phyloP scores from a whole-genome alignment of 2,329 filamentous ascomycete species.

The Pezicula radicicola region DNA sequence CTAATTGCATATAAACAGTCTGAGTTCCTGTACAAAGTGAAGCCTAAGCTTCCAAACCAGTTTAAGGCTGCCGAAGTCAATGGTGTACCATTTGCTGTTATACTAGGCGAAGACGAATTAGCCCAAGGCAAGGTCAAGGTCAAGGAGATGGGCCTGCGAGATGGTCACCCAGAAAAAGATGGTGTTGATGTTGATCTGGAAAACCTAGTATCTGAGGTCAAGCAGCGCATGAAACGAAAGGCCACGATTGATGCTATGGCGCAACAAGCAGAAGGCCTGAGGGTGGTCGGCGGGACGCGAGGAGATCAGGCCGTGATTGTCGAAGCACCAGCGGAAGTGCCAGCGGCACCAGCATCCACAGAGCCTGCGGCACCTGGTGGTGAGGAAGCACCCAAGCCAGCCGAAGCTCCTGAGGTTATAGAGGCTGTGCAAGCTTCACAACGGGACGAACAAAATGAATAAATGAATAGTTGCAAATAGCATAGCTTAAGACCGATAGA shows the following conservation, averaged over 20 bases:
- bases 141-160: slow-evolving; percentile 77
- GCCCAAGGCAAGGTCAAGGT: slow-evolving; percentile 80
- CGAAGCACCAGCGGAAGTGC: neutral
- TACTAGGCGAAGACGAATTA: slow-evolving; percentile 88
- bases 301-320: slow-evolving; percentile 14
- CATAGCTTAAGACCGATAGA: neutral
- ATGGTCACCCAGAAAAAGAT: slow-evolving; percentile 88
- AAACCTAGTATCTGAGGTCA: slow-evolving; percentile 63
- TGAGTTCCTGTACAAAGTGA: slow-evolving; percentile 86
- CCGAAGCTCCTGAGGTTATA: slow-evolving; percentile 18
- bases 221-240: slow-evolving; percentile 40
- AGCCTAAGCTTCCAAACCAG: slow-evolving; percentile 83
- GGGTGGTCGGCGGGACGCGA: slow-evolving; percentile 26
- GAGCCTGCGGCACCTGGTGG: slow-evolving; percentile 15
- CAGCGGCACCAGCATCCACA: slow-evolving; percentile 3
- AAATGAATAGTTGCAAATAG: slow-evolving; percentile 2
- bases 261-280: slow-evolving; percentile 24
- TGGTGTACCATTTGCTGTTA: slow-evolving; percentile 80
- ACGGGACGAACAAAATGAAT: neutral
- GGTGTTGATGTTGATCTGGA: slow-evolving; percentile 69
- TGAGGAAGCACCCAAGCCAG: slow-evolving; percentile 15
- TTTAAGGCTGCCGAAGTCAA: slow-evolving; percentile 86
- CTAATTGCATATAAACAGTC: slow-evolving; percentile 42
- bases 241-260: slow-evolving; percentile 25
- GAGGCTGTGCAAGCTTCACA: slow-evolving; percentile 19